These are phyloP conservation scores for Santalum album DNA, from an alignment of 164 flowering plant species.

Conservation along the genomic window DNA sequence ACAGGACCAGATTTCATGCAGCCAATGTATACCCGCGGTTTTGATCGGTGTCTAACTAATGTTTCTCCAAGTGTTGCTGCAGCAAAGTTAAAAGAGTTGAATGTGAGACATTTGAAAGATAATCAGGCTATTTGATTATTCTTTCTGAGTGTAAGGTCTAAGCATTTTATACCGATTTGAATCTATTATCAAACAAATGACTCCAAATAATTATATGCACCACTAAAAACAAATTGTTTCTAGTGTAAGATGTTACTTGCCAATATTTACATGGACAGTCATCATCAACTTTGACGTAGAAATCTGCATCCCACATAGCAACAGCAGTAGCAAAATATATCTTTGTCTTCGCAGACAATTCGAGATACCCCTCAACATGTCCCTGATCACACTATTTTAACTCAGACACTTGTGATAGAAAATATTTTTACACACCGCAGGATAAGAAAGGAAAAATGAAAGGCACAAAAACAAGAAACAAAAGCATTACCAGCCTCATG, in stretches of 20 bases:
- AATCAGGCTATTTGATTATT: no score
- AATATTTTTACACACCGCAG: no score
- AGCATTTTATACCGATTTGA: no score
- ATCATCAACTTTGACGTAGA: constrained; percentile 63
- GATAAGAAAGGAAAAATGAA: not conserved
- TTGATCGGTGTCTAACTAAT: constrained; percentile 41
- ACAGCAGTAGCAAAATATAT: constrained; percentile 55
- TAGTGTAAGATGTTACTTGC: no score
- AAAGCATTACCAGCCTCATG: constrained; percentile 43
- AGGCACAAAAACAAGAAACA: not conserved
- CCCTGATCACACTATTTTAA: constrained; percentile 23
- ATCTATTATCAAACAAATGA: no score
- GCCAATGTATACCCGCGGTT: constrained; percentile 46
- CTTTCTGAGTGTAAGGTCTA: no score
- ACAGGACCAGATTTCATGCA: constrained; percentile 76
- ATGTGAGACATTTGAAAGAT: no score
- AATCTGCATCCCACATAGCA: constrained; percentile 62
- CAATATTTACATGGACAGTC: constrained; percentile 75
- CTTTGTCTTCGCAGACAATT: constrained; percentile 65
- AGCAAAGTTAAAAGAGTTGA: constrained; percentile 1
- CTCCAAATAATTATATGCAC: no score
- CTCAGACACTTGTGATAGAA: no score
- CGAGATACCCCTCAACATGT: constrained; percentile 67
- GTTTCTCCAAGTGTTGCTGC: constrained; percentile 62
- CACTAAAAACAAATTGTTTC: no score